Evolutionary conservation across 257 asterid genomes (phyloP).

Genomic region (Solanum chiquidenum): DNA sequence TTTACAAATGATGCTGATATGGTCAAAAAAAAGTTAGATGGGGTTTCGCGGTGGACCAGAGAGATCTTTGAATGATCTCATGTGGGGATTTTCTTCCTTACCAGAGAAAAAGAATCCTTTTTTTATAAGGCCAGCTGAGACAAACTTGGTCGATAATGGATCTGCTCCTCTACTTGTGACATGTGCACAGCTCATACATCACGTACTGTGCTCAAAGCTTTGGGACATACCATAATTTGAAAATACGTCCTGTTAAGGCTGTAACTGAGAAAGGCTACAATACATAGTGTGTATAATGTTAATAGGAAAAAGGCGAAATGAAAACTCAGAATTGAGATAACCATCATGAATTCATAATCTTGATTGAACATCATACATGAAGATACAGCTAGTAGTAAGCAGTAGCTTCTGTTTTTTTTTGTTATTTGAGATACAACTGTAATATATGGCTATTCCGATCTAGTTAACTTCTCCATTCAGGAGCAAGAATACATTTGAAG

Average conservation of each 20-base stretch:
- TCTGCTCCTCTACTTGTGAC: background rate
- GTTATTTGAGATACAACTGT: background rate
- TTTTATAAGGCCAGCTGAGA: background rate
- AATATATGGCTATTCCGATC: background rate
- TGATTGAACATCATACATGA: background rate
- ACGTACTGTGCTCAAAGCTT: background rate
- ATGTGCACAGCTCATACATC: background rate
- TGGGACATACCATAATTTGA: background rate
- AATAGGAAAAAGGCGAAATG: background rate
- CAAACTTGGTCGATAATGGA: background rate
- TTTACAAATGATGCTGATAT: background rate
- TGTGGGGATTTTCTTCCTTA: conserved; percentile 1
- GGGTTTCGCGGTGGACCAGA: background rate
- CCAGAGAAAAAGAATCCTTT: background rate
- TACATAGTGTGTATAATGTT: background rate
- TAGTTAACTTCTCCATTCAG: background rate
- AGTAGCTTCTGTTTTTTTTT: background rate
- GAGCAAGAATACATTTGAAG: background rate
- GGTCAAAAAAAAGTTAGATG: background rate
- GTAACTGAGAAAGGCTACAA: background rate
- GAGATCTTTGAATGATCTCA: conserved; percentile 15
- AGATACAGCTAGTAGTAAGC: background rate
- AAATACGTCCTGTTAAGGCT: background rate
- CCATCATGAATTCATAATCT: background rate
- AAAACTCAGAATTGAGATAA: background rate